phyloP scores from a whole-genome alignment of 2,329 filamentous ascomycete genomes.

The Penicillium expansum region DNA sequence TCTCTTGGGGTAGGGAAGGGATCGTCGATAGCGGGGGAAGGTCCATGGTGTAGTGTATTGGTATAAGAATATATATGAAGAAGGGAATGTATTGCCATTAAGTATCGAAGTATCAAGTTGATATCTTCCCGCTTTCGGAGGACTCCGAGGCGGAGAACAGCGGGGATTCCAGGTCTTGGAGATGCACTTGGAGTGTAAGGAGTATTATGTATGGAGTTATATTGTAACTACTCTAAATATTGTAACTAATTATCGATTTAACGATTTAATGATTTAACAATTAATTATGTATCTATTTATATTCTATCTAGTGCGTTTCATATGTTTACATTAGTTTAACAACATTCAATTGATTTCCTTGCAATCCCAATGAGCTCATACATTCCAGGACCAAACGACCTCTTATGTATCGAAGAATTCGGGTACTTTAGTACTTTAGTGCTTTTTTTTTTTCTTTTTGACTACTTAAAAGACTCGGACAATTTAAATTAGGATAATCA shows the following conservation, averaged over 20 bases:
- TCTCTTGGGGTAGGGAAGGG: slow-evolving; percentile 53
- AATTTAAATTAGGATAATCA: slow-evolving; percentile 24
- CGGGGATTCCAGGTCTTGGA: too few relatives aligned
- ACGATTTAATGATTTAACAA: too few relatives aligned
- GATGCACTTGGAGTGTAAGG: too few relatives aligned
- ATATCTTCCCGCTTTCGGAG: slow-evolving; percentile 16
- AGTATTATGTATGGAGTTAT: too few relatives aligned
- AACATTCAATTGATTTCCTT: background rate
- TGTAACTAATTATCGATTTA: too few relatives aligned
- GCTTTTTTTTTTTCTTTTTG: too few relatives aligned
- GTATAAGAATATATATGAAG: background rate
- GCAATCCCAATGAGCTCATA: background rate
- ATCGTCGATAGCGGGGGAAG: slow-evolving; percentile 62
- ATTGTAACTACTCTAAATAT: too few relatives aligned
- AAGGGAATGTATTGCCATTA: background rate
- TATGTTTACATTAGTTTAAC: background rate
- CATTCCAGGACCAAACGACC: too few relatives aligned
- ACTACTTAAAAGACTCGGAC: background rate
- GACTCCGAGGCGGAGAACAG: slow-evolving; percentile 19
- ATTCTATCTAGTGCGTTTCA: background rate
- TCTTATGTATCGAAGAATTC: background rate
- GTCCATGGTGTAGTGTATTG: slow-evolving; percentile 18
- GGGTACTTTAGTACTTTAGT: background rate
- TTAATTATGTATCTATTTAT: too few relatives aligned
- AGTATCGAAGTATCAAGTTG: background rate